Evolutionary conservation across 1,284 basidiomycete genomes (phyloP).

Genomic region (Austroboletus novae-zelandiae): DNA sequence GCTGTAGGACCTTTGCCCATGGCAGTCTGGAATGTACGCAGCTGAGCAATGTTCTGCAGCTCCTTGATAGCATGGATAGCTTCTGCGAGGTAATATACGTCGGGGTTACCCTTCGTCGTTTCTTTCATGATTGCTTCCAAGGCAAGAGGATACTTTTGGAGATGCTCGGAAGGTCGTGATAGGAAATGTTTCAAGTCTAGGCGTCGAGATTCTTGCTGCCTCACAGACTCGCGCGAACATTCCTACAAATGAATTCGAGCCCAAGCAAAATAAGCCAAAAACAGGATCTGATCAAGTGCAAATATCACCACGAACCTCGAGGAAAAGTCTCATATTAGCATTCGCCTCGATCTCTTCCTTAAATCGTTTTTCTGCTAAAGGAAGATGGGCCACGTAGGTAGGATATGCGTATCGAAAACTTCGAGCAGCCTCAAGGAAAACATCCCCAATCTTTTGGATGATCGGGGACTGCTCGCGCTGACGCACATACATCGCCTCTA

Average conservation of each 20-base stretch:
- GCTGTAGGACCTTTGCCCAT: constrained; percentile 75
- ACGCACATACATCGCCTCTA: constrained; percentile 85
- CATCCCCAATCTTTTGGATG: constrained; percentile 85
- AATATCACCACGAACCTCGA: constrained; percentile 64
- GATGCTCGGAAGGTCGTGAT: constrained; percentile 82
- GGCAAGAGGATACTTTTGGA: constrained; percentile 87
- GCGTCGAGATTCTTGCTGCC: constrained; percentile 69
- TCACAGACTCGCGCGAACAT: constrained; percentile 57
- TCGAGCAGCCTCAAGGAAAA: constrained; percentile 85
- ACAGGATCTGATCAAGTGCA: neutral
- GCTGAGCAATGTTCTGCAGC: constrained; percentile 72
- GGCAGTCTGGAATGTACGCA: constrained; percentile 83
- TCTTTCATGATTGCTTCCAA: constrained; percentile 84
- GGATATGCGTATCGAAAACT: constrained; percentile 89
- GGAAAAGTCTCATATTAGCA: constrained; percentile 77
- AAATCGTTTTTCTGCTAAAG: constrained; percentile 82
- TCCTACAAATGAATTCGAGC: constrained; percentile 34
- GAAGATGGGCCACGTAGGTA: constrained; percentile 81
- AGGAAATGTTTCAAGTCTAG: constrained; percentile 87
- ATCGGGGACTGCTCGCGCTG: constrained; percentile 87
- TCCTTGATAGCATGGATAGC: constrained; percentile 77
- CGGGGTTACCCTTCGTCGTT: constrained; percentile 76
- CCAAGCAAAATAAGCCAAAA: constrained; percentile 7
- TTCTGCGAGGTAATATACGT: constrained; percentile 74
- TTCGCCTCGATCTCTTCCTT: constrained; percentile 85